A percentile compares a stretch with the other conserved stretches of the same genome.
These are phyloP conservation scores for Neltuma alba DNA, from an alignment of 306 rosid genomes.

Conservation along the genomic window DNA sequence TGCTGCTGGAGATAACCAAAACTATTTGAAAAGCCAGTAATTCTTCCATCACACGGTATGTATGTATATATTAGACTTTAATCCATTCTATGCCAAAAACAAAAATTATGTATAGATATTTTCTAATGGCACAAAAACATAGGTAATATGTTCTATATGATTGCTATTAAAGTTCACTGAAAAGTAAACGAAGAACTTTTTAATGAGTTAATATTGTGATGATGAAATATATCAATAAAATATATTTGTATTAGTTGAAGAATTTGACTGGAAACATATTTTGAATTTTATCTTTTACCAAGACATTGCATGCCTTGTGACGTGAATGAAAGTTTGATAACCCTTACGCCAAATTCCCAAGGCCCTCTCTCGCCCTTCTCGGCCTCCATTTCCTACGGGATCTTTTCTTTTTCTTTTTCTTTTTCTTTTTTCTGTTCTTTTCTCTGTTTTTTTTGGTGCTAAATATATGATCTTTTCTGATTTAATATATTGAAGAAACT, in stretches of 20 bases:
- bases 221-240: background rate
- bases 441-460: too few species aligned
- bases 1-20: slow-evolving; percentile 33
- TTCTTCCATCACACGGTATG: slow-evolving; percentile 25
- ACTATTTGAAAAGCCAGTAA: slow-evolving; percentile 49
- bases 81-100: background rate
- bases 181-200: background rate
- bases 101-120: background rate
- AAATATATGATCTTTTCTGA: too few species aligned
- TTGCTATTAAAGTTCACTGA: background rate
- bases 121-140: background rate
- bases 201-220: background rate
- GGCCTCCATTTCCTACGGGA: too few species aligned
- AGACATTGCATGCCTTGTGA: too few species aligned
- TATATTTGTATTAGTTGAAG: background rate
- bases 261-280: background rate
- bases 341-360: too few species aligned
- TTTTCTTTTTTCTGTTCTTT: too few species aligned
- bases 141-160: background rate
- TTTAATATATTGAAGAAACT: too few species aligned
- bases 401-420: too few species aligned
- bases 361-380: too few species aligned
- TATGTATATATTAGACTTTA: slow-evolving; percentile 14
- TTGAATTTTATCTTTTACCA: too few species aligned
- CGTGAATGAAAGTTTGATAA: too few species aligned